Percentiles rank a stretch among this genome's conserved stretches.
phyloP scores from a whole-genome alignment of 768 basidiomycete species.

The Myochromella boudieri region DNA sequence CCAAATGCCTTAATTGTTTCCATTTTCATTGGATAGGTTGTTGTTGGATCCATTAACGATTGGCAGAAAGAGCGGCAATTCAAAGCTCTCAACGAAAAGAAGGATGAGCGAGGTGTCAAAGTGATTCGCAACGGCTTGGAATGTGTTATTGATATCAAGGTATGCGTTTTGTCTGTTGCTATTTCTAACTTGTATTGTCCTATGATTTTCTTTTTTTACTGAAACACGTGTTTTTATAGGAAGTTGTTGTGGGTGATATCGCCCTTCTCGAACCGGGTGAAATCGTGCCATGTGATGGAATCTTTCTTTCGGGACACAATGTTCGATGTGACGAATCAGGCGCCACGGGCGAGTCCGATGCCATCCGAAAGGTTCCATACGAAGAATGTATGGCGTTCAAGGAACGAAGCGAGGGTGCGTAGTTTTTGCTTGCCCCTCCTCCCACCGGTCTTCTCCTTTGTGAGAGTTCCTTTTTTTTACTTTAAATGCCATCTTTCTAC shows the following conservation, averaged over 20 bases:
- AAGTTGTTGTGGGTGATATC: conserved; percentile 93
- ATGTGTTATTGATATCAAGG: conserved; percentile 79
- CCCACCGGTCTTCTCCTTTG: background rate
- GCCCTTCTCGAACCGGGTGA: conserved; percentile 93
- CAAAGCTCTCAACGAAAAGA: conserved; percentile 86
- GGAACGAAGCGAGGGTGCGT: conserved; percentile 19
- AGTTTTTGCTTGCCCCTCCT: background rate
- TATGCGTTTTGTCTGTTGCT: no score
- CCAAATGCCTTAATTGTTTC: conserved; percentile 9
- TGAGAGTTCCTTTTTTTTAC: no score
- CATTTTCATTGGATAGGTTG: conserved; percentile 43
- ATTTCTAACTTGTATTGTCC: background rate
- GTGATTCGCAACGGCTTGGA: conserved; percentile 75
- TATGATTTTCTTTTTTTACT: conserved; percentile 11
- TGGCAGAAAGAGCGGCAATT: conserved; percentile 99
- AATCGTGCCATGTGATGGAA: conserved; percentile 92
- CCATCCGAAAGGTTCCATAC: conserved; percentile 85
- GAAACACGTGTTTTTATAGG: conserved; percentile 40
- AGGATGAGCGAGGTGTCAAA: conserved; percentile 90
- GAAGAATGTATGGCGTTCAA: conserved; percentile 64
- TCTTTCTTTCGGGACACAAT: conserved; percentile 91
- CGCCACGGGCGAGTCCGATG: conserved; percentile 95
- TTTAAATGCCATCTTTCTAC: no score
- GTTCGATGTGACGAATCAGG: conserved; percentile 96
- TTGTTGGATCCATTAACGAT: conserved; percentile 94